These are phyloP conservation scores for Rhizoclosmatium sp. DNA, from an alignment of 192 early-diverging fungal species.

Conservation along the genomic window DNA sequence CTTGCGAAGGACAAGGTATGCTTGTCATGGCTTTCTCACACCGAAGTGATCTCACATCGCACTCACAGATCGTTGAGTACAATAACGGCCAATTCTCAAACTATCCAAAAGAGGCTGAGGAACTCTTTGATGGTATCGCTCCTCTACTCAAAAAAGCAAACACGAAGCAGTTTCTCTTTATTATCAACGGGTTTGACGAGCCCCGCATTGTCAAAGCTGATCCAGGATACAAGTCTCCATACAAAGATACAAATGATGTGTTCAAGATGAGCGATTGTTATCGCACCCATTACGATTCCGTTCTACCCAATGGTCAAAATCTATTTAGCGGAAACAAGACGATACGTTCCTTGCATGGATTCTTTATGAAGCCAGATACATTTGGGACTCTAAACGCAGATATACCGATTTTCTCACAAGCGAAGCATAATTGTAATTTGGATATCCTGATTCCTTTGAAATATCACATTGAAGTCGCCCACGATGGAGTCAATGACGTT, in stretches of 20 bases:
- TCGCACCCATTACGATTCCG: not conserved
- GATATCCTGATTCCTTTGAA: constrained; percentile 11
- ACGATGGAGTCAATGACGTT: not conserved
- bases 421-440: not conserved
- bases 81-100: too few relatives aligned
- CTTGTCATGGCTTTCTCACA: too few relatives aligned
- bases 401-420: constrained; percentile 9
- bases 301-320: not conserved
- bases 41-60: too few relatives aligned
- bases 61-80: too few relatives aligned
- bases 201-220: not conserved
- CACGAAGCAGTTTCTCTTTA: not conserved
- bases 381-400: not conserved
- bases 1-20: too few relatives aligned
- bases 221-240: not conserved
- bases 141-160: too few relatives aligned
- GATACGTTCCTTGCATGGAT: constrained; percentile 1
- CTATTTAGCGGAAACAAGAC: not conserved
- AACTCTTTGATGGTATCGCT: too few relatives aligned
- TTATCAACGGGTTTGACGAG: not conserved
- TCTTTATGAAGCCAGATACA: constrained; percentile 3
- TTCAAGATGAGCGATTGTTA: not conserved
- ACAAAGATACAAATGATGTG: not conserved
- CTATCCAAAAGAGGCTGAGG: too few relatives aligned
- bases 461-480: not conserved